Percentiles rank a stretch among this genome's conserved stretches.
Evolutionary conservation across 2,329 filamentous ascomycete species (phyloP).

Genomic region (Escovopsis sp.): DNA sequence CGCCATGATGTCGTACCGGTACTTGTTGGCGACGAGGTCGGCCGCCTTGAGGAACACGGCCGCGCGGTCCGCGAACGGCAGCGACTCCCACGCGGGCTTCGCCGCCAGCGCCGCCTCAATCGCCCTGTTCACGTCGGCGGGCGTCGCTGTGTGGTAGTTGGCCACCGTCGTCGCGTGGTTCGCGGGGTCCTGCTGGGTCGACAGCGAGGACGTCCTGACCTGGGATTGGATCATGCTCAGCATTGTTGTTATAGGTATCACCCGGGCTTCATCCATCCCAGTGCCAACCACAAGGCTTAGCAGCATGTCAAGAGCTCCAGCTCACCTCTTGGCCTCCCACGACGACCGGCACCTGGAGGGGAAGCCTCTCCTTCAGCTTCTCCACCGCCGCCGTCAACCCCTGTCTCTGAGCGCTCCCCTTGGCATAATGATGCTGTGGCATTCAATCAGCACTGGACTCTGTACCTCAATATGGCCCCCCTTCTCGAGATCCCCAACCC

Average conservation of each 20-base stretch:
- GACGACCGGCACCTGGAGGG: slow-evolving; percentile 67
- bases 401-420: slow-evolving; percentile 65
- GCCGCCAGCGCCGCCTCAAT: slow-evolving; percentile 78
- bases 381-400: slow-evolving; percentile 62
- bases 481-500: too few relatives aligned
- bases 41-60: slow-evolving; percentile 93
- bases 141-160: slow-evolving; percentile 68
- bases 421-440: slow-evolving; percentile 68
- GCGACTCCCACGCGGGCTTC: slow-evolving; percentile 68
- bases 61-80: slow-evolving; percentile 81
- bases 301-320: neutral
- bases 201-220: slow-evolving; percentile 51
- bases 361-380: slow-evolving; percentile 48
- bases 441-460: too few relatives aligned
- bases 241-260: neutral
- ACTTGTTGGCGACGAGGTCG: slow-evolving; percentile 79
- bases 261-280: too few relatives aligned
- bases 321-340: slow-evolving; percentile 65
- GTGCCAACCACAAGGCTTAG: neutral
- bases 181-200: slow-evolving; percentile 67
- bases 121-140: slow-evolving; percentile 59
- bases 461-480: too few relatives aligned
- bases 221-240: slow-evolving; percentile 15
- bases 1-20: slow-evolving; percentile 93
- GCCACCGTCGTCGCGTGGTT: slow-evolving; percentile 65